A percentile compares a stretch with the other conserved stretches of the same genome.
Evolutionary conservation across 352 stramenopile genomes (phyloP).

Genomic region (Thalassiosira oceanica): DNA sequence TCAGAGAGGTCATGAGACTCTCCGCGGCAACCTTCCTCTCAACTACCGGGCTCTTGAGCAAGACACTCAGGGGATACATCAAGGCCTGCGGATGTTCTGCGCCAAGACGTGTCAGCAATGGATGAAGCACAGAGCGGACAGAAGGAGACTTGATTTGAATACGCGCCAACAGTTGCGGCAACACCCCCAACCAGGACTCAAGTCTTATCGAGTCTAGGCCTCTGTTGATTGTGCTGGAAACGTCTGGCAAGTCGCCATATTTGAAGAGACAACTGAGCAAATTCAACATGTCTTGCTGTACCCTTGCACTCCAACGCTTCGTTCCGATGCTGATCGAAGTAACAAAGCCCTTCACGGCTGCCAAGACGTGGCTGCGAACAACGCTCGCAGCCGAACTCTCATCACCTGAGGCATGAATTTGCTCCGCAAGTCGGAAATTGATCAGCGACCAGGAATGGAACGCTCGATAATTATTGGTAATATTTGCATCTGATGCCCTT

Average conservation of each 20-base stretch:
- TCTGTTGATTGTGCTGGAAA: conserved; percentile 83
- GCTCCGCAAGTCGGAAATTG: conserved; percentile 94
- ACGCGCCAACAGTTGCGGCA: conserved; percentile 89
- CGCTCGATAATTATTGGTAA: conserved; percentile 90
- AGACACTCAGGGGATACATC: conserved; percentile 96
- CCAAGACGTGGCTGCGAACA: conserved; percentile 80
- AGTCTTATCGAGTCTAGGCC: conserved; percentile 90
- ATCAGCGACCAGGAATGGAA: conserved; percentile 97
- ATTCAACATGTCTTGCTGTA: conserved; percentile 98
- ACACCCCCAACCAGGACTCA: conserved; percentile 97
- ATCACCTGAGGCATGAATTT: conserved; percentile 69
- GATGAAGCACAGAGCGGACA: conserved; percentile 83
- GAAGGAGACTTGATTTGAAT: conserved; percentile 80
- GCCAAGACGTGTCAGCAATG: conserved; percentile 87
- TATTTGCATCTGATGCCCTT: conserved; percentile 56
- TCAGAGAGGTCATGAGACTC: conserved; percentile 92
- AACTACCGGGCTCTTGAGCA: conserved; percentile 91
- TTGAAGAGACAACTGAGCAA: conserved; percentile 97
- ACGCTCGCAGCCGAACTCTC: conserved; percentile 17
- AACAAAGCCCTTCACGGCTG: conserved; percentile 96
- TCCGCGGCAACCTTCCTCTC: conserved; percentile 91
- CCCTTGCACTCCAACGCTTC: conserved; percentile 92
- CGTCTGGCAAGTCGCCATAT: conserved; percentile 90
- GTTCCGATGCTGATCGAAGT: conserved; percentile 92
- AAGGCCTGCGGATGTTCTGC: conserved; percentile 95